A percentile compares a stretch with the other conserved stretches of the same genome.
These are phyloP conservation scores for Penicillium sp. DNA, from an alignment of 2,329 filamentous ascomycete genomes.

Conservation along the genomic window DNA sequence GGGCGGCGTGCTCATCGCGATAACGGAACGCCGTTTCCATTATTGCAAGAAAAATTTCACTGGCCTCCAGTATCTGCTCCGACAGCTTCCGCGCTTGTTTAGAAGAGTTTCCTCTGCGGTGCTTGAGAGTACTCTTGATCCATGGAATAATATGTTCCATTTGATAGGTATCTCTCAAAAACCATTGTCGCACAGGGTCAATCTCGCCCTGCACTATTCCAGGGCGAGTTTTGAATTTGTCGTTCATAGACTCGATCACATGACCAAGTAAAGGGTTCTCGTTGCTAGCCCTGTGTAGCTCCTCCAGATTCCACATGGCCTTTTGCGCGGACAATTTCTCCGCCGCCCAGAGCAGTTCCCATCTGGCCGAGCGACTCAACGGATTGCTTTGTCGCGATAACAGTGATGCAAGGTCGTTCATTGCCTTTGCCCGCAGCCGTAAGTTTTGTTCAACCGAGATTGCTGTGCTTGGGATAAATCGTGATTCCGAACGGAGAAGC, in stretches of 20 bases:
- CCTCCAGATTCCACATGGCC: slow-evolving; percentile 77
- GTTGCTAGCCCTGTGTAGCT: slow-evolving; percentile 59
- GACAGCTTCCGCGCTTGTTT: slow-evolving; percentile 49
- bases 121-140: slow-evolving; percentile 73
- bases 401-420: slow-evolving; percentile 72
- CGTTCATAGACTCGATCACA: slow-evolving; percentile 72
- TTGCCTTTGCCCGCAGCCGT: slow-evolving; percentile 66
- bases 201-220: slow-evolving; percentile 66
- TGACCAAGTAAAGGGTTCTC: slow-evolving; percentile 69
- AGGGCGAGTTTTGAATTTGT: slow-evolving; percentile 69
- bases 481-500: slow-evolving; percentile 73
- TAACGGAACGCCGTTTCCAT: slow-evolving; percentile 67
- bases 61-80: slow-evolving; percentile 63
- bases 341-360: slow-evolving; percentile 81
- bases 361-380: slow-evolving; percentile 67
- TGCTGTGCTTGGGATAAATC: slow-evolving; percentile 69
- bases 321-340: slow-evolving; percentile 83
- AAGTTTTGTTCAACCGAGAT: slow-evolving; percentile 81
- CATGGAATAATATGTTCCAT: slow-evolving; percentile 75
- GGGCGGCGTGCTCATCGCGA: slow-evolving; percentile 63
- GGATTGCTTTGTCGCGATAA: slow-evolving; percentile 62
- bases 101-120: slow-evolving; percentile 62
- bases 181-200: slow-evolving; percentile 82
- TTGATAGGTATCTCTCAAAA: slow-evolving; percentile 70
- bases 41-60: slow-evolving; percentile 67